Base-by-base conservation (phyloP, 2,329 filamentous ascomycete species). In the Pezizomycotina sp. region DNA sequence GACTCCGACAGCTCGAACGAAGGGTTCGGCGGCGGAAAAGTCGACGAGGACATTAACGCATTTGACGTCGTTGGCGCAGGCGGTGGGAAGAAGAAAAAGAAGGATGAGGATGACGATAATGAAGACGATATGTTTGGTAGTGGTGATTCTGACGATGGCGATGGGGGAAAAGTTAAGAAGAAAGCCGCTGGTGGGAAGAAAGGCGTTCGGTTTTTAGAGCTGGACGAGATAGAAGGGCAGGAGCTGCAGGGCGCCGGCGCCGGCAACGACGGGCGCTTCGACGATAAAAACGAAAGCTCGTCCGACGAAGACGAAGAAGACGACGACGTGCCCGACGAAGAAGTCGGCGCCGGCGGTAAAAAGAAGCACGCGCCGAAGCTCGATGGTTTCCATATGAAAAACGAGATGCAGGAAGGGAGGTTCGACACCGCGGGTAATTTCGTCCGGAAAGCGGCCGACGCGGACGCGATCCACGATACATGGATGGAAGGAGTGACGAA, bases 401-500 rank as follows among this genome's bases (percentile, higher is more conserved):
- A 70, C 8, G 89, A 98, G 57, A 75, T 91, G 56, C 83, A 95
- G 53, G 86, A 95, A 49, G 89, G 89, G 1, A 69, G 74, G 7
- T 98, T 93, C 52, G 89, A 98, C 55, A 78, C 89, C 49, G 63
- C 74, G 1, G 86, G 86, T 6, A 98, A 95, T 56, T 98, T 74
- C 55, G 72, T 98, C 27, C 73, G 89, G 38, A 91, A 91, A 57
- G 84, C 84, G 0, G 69, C 62, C 6, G 89, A 98, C 51, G 81
- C 82, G 1, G 83, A 95, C 49, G 81, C 84, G 0, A 71, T 79
- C 15, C 83, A 98, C 56, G 89, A 98, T 59, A 69, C 69, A 20
- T 98, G 89, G 89, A 61, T 98, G 13, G 79, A 92, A 27, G 89
- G 89, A 0, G 62, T 93, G 13, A 89, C 77, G 48, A 93, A 92